These are phyloP conservation scores for Tremella fuciformis DNA, from an alignment of 768 basidiomycete species.

Conservation along the genomic window DNA sequence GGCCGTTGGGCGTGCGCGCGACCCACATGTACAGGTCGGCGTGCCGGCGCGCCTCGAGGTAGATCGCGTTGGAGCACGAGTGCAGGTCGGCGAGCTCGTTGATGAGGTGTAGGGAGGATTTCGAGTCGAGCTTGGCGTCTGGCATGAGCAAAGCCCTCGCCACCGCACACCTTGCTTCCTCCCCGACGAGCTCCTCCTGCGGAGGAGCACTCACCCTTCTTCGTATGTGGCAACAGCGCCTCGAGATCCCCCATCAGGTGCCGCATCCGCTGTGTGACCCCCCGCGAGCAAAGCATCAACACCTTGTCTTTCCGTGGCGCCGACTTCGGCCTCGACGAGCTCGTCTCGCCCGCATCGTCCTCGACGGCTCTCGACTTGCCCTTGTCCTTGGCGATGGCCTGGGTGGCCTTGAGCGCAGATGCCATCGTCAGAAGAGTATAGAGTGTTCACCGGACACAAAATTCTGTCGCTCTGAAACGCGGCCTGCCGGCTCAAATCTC, in stretches of 20 bases:
- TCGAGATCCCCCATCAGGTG: constrained; percentile 96
- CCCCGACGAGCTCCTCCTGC: no score
- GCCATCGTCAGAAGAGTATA: not conserved
- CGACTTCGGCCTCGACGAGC: not conserved
- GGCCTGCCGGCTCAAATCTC: no score
- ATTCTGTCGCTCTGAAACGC: no score
- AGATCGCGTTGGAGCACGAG: constrained; percentile 95
- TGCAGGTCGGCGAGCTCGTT: constrained; percentile 96
- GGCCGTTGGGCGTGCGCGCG: constrained; percentile 94
- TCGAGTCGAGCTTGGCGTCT: constrained; percentile 98
- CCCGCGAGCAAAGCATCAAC: constrained; percentile 83
- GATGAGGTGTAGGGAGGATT: constrained; percentile 83
- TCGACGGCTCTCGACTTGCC: constrained; percentile 46
- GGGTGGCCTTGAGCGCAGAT: constrained; percentile 2
- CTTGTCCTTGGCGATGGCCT: constrained; percentile 54
- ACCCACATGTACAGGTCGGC: constrained; percentile 97
- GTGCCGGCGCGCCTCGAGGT: constrained; percentile 93
- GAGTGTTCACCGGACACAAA: no score
- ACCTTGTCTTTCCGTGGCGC: constrained; percentile 79
- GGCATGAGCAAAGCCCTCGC: not conserved
- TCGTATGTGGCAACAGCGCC: constrained; percentile 83
- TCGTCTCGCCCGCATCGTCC: constrained; percentile 59
- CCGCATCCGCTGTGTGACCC: constrained; percentile 92
- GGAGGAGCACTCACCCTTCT: constrained; percentile 69
- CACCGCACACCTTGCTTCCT: not conserved